Evolutionary conservation across 148 eudicot species (phyloP).

Genomic region (Suaeda aralocaspica): DNA sequence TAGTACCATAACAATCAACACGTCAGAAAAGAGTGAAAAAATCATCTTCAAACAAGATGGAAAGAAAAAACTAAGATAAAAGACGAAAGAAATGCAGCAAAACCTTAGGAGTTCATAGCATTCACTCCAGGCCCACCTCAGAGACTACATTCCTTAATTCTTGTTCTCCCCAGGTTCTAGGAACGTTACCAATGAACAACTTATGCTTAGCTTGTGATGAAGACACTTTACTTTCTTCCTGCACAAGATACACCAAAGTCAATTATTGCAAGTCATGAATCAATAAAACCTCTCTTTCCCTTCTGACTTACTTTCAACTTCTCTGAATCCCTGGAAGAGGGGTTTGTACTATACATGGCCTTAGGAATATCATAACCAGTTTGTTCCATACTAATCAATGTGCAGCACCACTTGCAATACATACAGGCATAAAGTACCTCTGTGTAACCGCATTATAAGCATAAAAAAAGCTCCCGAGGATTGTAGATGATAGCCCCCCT

Average conservation of each 20-base stretch:
- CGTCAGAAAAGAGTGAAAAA: not conserved
- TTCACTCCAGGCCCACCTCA: slow-evolving; percentile 80
- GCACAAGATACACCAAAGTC: slow-evolving; percentile 18
- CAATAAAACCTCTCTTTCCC: too few relatives aligned
- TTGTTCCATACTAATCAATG: not conserved
- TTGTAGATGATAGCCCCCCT: not conserved
- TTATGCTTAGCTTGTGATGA: slow-evolving; percentile 88
- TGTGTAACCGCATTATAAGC: not conserved
- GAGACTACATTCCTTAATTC: slow-evolving; percentile 62
- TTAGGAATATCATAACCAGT: too few relatives aligned
- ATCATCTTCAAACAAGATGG: not conserved
- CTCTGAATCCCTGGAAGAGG: too few relatives aligned
- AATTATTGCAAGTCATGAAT: not conserved
- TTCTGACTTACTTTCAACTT: too few relatives aligned
- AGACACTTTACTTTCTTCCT: slow-evolving; percentile 84
- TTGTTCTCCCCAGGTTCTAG: slow-evolving; percentile 69
- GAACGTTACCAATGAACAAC: slow-evolving; percentile 87
- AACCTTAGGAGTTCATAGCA: slow-evolving; percentile 74
- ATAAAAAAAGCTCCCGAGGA: not conserved
- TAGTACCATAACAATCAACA: slow-evolving; percentile 11
- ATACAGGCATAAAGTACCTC: not conserved
- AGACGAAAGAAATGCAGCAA: not conserved
- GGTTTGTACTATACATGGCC: too few relatives aligned
- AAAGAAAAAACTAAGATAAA: not conserved
- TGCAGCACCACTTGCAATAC: not conserved